Evolutionary conservation across 129 eudicot genomes (phyloP).

Genomic region (Mikania micrantha): DNA sequence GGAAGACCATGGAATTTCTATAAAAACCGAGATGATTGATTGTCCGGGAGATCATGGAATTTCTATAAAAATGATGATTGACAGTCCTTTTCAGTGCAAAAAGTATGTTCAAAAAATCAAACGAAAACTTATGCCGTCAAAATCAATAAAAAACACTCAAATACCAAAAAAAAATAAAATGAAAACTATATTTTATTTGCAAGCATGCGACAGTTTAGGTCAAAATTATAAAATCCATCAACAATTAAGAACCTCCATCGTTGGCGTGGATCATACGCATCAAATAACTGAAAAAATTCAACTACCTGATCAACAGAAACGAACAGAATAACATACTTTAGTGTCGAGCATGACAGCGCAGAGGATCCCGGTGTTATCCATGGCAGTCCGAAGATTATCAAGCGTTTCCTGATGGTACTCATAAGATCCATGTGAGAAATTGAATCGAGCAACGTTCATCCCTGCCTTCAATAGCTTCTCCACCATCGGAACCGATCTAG

Average conservation of each 20-base stretch:
- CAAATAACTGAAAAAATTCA: neutral
- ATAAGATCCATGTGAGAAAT: conserved; percentile 64
- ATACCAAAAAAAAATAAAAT: neutral
- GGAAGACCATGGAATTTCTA: neutral
- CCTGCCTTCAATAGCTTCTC: conserved; percentile 62
- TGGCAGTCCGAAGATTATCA: conserved; percentile 46
- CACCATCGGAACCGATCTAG: conserved; percentile 47
- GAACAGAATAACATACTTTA: conserved; percentile 26
- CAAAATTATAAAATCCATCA: neutral
- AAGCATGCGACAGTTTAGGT: neutral
- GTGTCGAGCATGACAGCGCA: conserved; percentile 77
- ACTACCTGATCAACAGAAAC: neutral
- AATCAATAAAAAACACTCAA: neutral
- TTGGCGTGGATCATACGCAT: neutral
- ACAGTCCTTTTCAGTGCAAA: neutral
- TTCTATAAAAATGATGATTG: neutral
- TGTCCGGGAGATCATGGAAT: neutral
- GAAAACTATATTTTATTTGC: neutral
- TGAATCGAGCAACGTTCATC: conserved; percentile 72
- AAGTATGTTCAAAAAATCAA: neutral
- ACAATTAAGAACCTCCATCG: neutral
- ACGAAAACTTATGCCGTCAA: neutral
- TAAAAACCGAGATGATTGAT: neutral
- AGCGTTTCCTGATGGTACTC: conserved; percentile 66
- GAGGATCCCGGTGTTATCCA: conserved; percentile 53